A percentile compares a stretch with the other conserved stretches of the same genome.
These are phyloP conservation scores for Chlamydomonas incerta DNA, from an alignment of 139 green algal species.

Conservation along the genomic window DNA sequence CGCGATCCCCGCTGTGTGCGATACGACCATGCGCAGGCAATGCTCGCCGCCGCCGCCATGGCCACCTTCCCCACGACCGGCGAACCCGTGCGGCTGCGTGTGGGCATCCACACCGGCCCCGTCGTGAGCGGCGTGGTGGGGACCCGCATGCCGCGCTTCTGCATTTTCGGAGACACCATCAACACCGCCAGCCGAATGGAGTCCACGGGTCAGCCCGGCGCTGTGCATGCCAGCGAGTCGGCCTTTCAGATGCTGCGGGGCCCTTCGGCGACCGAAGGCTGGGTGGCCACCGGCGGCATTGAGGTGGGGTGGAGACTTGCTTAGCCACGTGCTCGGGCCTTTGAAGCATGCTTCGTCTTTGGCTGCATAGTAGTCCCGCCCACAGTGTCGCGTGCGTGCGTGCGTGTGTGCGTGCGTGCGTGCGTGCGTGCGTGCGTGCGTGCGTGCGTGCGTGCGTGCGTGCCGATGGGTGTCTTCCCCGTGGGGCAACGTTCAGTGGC, in stretches of 20 bases:
- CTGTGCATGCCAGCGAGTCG: conserved; percentile 11
- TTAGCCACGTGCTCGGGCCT: no score
- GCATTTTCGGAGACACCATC: conserved; percentile 59
- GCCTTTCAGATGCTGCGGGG: background rate
- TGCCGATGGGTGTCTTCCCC: no score
- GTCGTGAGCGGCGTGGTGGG: conserved; percentile 51
- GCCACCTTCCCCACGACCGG: conserved; percentile 46
- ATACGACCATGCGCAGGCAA: background rate
- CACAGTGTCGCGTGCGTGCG: no score
- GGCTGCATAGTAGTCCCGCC: no score
- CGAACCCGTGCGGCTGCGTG: background rate
- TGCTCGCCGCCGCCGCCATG: background rate
- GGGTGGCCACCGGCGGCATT: background rate
- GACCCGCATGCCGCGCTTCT: conserved; percentile 50
- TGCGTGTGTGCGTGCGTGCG: background rate
- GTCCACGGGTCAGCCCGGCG: conserved; percentile 25
- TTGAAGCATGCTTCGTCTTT: no score
- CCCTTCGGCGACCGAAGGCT: background rate
- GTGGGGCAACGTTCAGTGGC: no score
- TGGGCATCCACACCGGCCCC: conserved; percentile 19
- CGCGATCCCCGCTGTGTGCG: background rate
- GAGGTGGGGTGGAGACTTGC: no score
- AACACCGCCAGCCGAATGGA: conserved; percentile 48
- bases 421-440: no score
- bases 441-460: no score